A percentile compares a stretch with the other conserved stretches of the same genome.
These are phyloP conservation scores for Dactylis glomerata DNA, from an alignment of 176 grass and related monocot species.

Conservation along the genomic window DNA sequence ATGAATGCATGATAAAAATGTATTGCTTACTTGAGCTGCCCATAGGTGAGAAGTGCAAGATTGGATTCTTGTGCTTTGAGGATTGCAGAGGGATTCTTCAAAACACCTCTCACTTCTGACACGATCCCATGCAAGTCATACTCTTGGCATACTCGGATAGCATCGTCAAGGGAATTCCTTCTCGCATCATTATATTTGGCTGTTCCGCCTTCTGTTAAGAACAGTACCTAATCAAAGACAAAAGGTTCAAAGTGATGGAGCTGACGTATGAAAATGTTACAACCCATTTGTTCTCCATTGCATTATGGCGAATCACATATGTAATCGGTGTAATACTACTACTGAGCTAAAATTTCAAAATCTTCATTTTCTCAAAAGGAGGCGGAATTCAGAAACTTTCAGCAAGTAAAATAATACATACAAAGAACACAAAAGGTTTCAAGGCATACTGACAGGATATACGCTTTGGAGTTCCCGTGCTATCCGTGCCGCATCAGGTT, in stretches of 20 bases:
- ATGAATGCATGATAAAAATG: neutral
- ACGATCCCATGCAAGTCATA: slow-evolving; percentile 73
- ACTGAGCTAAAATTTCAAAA: neutral
- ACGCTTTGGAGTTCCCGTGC: slow-evolving; percentile 57
- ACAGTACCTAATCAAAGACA: slow-evolving; percentile 66
- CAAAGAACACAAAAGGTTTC: neutral
- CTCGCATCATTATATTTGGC: slow-evolving; percentile 52
- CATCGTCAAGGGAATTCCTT: slow-evolving; percentile 79
- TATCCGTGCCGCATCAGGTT: slow-evolving; percentile 68
- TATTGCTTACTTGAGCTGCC: slow-evolving; percentile 76
- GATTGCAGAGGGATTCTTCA: slow-evolving; percentile 65
- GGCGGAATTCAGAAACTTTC: neutral
- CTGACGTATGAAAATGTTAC: neutral
- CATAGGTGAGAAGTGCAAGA: slow-evolving; percentile 73
- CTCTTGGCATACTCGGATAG: slow-evolving; percentile 50
- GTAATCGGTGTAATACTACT: neutral
- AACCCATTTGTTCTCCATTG: neutral
- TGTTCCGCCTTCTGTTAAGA: slow-evolving; percentile 71
- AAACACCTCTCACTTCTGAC: slow-evolving; percentile 68
- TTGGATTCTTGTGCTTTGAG: slow-evolving; percentile 69
- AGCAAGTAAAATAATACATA: neutral
- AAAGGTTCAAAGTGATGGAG: neutral
- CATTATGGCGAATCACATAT: neutral
- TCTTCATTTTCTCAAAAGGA: neutral
- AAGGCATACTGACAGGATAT: slow-evolving; percentile 66